Evolutionary conservation across 2,329 filamentous ascomycete species (phyloP), one percentile per base, ranked within the genome.

Genomic region (Canariomyces notabilis): DNA sequence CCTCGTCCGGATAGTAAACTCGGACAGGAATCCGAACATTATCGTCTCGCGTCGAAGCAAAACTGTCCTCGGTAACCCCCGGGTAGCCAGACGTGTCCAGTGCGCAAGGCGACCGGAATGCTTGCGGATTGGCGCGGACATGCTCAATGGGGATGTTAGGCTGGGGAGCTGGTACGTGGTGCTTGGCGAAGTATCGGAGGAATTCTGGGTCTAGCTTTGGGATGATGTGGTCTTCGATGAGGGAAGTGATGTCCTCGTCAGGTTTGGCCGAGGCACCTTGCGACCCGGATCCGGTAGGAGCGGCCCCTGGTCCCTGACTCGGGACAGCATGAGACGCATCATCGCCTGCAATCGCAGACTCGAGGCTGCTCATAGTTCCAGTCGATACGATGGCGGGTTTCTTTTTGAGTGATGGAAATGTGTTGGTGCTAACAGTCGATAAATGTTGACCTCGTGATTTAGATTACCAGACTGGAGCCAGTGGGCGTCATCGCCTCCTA

Each of bases 1-100:
- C 42, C 6, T 57, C 55, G 37, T 66, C 62, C 1, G 64, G 64
- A 33, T 64, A 57, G 37, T 67, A 67, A 5, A 65, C 53, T 20
- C 59, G 57, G 41, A 64, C 56, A 3, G 60, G 57, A 19, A 67
- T 46, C 38, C 32, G 53, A 9, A 55, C 48, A 6, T 59, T 62
- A 40, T 66, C 65, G 8, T 58, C 53, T n/a, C n/a, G n/a, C n/a
- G n/a, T n/a, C 5, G 64, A 66, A 6, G 45, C 46, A 4, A 63
- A 46, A 20, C 52, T 51, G 11, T 48, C 26, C 23, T 65, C 61
- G 19, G 41, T 33, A 5, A 66, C 63, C 7, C 62, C 40, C 19
- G 60, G 58, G 19, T 48, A 59, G 5, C 56, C 59, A 2, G 58
- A 59, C 6, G 59, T 56, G 43, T 65, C 59, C 16, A 59, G 37